A percentile compares a stretch with the other conserved stretches of the same genome.
Conservation (phyloP, 441 rosid genomes). For the Pelargonium cotyledonis region DNA sequence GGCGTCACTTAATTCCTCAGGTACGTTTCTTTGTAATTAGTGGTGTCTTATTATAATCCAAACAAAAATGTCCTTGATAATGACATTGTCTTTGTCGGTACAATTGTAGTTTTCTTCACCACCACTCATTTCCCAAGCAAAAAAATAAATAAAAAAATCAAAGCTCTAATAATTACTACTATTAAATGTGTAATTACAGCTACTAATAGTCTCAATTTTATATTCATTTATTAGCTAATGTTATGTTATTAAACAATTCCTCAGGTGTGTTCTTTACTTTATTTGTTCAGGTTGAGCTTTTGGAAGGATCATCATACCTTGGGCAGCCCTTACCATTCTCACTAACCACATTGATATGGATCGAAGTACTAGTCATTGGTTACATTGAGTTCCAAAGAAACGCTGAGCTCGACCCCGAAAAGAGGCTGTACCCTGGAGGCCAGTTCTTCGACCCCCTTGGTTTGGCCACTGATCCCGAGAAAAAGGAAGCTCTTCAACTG, state of each 20-base stretch:
- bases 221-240: too few species aligned
- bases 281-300: constrained; percentile 53
- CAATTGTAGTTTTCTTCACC: too few species aligned
- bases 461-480: constrained; percentile 66
- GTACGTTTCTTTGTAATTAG: constrained; percentile 20
- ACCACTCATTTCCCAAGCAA: too few species aligned
- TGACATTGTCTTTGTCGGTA: background rate
- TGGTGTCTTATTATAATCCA: constrained; percentile 28
- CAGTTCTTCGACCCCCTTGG: constrained; percentile 70
- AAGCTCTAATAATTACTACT: too few species aligned
- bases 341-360: constrained; percentile 66
- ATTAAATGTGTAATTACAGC: too few species aligned
- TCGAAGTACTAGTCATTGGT: constrained; percentile 64
- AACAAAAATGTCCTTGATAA: constrained; percentile 6
- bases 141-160: too few species aligned
- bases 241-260: too few species aligned
- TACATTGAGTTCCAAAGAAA: constrained; percentile 82
- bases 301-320: constrained; percentile 77
- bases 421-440: constrained; percentile 75
- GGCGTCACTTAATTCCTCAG: constrained; percentile 7
- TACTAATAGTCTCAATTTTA: too few species aligned
- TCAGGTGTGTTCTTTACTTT: too few species aligned
- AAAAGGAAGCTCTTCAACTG: constrained; percentile 48
- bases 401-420: constrained; percentile 68
- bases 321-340: constrained; percentile 82